A percentile compares a stretch with the other conserved stretches of the same genome.
These are phyloP conservation scores for Gossypium australe DNA, from an alignment of 345 rosid genomes.

Conservation along the genomic window DNA sequence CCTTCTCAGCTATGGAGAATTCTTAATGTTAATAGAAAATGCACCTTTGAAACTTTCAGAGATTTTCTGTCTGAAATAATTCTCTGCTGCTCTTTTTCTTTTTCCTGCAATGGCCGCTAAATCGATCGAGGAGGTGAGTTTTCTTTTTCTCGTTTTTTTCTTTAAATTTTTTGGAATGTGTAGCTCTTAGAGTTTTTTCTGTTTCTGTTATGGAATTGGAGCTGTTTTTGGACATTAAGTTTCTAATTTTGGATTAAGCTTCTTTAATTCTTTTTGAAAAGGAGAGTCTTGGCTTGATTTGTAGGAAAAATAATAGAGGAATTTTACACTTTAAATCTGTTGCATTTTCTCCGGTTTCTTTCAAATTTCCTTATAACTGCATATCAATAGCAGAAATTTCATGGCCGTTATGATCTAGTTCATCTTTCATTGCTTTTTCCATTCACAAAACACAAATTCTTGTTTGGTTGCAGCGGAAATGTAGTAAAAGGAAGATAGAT, in stretches of 20 bases:
- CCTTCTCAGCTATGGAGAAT: neutral
- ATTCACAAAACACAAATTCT: neutral
- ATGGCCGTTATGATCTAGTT: neutral
- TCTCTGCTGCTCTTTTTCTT: neutral
- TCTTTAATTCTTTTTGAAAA: neutral
- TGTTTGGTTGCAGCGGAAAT: conserved; percentile 11
- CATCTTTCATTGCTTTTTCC: neutral
- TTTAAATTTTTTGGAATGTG: neutral
- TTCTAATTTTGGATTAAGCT: neutral
- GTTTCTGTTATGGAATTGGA: neutral
- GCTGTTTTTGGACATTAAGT: neutral
- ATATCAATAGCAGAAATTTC: neutral
- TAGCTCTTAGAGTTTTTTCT: neutral
- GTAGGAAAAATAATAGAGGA: neutral
- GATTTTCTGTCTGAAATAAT: neutral
- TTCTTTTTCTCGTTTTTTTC: neutral
- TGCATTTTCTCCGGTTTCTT: neutral
- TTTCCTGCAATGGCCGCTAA: conserved; percentile 22
- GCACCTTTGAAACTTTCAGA: neutral
- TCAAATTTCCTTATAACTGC: neutral
- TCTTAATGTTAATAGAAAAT: neutral
- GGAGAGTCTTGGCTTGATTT: neutral
- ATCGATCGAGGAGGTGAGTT: conserved; percentile 24
- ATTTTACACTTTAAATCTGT: neutral
- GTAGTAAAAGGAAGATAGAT: neutral